Evolutionary conservation across 331 rosid species (phyloP).

Genomic region (Telfairia occidentalis): DNA sequence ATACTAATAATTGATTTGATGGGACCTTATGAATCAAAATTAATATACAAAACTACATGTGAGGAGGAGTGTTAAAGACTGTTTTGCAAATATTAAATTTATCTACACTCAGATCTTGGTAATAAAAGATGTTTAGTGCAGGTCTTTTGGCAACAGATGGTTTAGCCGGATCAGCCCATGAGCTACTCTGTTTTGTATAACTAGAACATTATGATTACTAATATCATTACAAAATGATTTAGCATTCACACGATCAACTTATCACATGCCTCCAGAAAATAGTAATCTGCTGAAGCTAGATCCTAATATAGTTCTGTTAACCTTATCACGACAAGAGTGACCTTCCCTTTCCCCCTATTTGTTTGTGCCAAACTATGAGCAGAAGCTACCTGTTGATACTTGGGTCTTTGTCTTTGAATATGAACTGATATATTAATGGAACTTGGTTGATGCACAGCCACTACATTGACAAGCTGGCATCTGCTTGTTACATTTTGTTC

Average conservation of each 20-base stretch:
- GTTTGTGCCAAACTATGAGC: constrained; percentile 6
- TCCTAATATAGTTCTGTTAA: not conserved
- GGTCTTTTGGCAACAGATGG: not conserved
- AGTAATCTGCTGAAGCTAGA: not conserved
- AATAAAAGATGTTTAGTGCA: not conserved
- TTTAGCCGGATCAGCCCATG: not conserved
- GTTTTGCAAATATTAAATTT: not conserved
- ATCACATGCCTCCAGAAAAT: not conserved
- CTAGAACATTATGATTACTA: not conserved
- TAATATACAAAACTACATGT: not conserved
- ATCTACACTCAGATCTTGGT: not conserved
- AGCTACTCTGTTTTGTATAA: not conserved
- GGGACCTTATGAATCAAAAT: not conserved
- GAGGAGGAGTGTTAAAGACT: not conserved
- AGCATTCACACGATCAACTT: not conserved
- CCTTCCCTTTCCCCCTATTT: not conserved
- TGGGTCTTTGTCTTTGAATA: not conserved
- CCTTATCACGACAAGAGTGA: not conserved
- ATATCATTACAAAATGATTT: not conserved
- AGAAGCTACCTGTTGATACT: not conserved
- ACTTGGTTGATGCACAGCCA: constrained; percentile 38
- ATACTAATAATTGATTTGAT: not conserved
- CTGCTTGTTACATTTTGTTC: constrained; percentile 95
- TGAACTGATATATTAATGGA: constrained; percentile 6
- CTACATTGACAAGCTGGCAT: constrained; percentile 99